Evolutionary conservation across 805 yeast species (phyloP).

Genomic region (Pichia paraexigua): DNA sequence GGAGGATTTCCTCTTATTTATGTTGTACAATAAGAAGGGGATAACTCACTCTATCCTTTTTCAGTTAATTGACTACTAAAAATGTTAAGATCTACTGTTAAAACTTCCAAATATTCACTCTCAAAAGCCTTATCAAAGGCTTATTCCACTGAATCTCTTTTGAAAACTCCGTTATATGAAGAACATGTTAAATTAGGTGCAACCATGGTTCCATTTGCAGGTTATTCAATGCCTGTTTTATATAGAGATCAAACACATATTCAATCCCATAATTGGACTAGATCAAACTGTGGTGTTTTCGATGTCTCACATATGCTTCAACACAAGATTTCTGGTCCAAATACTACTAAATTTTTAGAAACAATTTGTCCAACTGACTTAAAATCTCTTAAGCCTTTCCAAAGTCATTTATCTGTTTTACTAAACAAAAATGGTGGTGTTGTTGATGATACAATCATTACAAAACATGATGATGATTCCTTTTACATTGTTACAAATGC

Average conservation of each 20-base stretch:
- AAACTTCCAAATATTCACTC: not conserved
- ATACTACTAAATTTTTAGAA: slow-evolving; percentile 61
- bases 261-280: slow-evolving; percentile 92
- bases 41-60: not conserved
- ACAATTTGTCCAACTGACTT: slow-evolving; percentile 86
- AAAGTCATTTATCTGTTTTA: slow-evolving; percentile 71
- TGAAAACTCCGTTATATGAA: slow-evolving; percentile 73
- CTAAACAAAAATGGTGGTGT: slow-evolving; percentile 72
- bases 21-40: too few species aligned
- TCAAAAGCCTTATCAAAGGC: not conserved
- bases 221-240: slow-evolving; percentile 90
- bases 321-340: slow-evolving; percentile 67
- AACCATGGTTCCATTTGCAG: slow-evolving; percentile 93
- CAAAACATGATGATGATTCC: slow-evolving; percentile 65
- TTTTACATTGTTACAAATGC: slow-evolving; percentile 94
- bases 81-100: slow-evolving; percentile 2
- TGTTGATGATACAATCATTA: slow-evolving; percentile 86
- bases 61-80: not conserved
- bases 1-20: not conserved
- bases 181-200: slow-evolving; percentile 75
- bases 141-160: slow-evolving; percentile 25
- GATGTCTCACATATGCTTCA: slow-evolving; percentile 98
- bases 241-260: slow-evolving; percentile 81
- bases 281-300: slow-evolving; percentile 79
- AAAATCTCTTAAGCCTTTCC: slow-evolving; percentile 42